Evolutionary conservation across 2,329 filamentous ascomycete species (phyloP).

Genomic region (Ceratocystis cacaofunesta): DNA sequence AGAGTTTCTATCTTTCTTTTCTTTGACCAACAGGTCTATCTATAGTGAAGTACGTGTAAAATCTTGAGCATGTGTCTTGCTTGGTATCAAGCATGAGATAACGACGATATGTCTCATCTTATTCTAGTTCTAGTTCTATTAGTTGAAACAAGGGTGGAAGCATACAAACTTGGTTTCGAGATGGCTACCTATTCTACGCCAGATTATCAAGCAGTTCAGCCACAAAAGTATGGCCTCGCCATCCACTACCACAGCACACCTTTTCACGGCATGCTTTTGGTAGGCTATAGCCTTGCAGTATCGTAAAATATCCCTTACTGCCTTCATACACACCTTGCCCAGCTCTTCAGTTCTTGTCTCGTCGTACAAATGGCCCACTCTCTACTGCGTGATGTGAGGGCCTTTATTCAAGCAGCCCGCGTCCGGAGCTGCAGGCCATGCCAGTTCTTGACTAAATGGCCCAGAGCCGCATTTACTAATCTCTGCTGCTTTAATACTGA

Average conservation of each 20-base stretch:
- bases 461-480: constrained; percentile 60
- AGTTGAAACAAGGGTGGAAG: neutral
- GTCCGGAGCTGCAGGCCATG: constrained; percentile 73
- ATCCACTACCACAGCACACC: no score
- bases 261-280: no score
- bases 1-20: neutral
- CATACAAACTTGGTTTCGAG: neutral
- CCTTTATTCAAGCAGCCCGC: constrained; percentile 30
- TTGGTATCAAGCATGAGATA: neutral
- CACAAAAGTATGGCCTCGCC: no score
- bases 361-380: no score
- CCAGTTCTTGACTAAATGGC: constrained; percentile 64
- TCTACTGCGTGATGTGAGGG: neutral
- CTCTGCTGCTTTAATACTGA: constrained; percentile 69
- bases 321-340: no score
- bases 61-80: neutral
- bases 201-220: no score
- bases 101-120: neutral
- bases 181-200: neutral
- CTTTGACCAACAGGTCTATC: neutral
- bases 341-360: no score
- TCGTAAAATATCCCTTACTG: neutral
- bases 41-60: neutral
- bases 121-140: neutral
- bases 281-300: neutral